Base-by-base conservation (phyloP, 1,284 basidiomycete genomes). In the Cryptococcus sp. region DNA sequence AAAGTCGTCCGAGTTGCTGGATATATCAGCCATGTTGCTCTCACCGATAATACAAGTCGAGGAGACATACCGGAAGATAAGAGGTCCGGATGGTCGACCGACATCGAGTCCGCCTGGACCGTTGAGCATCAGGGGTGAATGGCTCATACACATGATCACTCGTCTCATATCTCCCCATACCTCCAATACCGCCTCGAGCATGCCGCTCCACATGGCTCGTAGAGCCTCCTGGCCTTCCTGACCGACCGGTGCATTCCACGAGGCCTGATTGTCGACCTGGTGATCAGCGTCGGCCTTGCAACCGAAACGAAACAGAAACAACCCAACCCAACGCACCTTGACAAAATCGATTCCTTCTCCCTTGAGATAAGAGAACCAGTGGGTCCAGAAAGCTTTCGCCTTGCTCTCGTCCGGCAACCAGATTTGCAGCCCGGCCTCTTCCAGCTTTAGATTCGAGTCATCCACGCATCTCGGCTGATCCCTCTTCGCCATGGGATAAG, bases 61-160 rank as follows among this genome's bases (percentile, higher is more conserved):
- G 10, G 35, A 5, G 38, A 39, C 38, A 5, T 39, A 39, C 38
- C 38, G 44, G 48, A 59, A 57, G 22, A 63, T 49, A 11, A 65
- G 48, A 35, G 50, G 43, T 5, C 57, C 59, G 3, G 26, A 16
- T 2, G 57, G 54, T 24, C 59, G 33, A 47, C 25, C 47, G 26
- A 59, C 43, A 28, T 53, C 51, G 2, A 61, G 46, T 14, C 50
- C 59, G 3, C 59, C 59, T 2, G 54, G 54, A 14, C 63, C 63
- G 44, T 55, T 57, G 24, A 59, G 49, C 51, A 56, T 58, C n/a
- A 45, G 34, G 34, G 60, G 59, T 28, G 51, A 56, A 40, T 66
- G 62, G 21, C 58, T 50, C 63, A 66, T 66, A 52, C 63, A 62
- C 54, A 60, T 58, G 52, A 66, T 61, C 19, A 66, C 44, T 11